phyloP scores from a whole-genome alignment of 176 grass and related monocot genomes.

The Alloteropsis semialata region DNA sequence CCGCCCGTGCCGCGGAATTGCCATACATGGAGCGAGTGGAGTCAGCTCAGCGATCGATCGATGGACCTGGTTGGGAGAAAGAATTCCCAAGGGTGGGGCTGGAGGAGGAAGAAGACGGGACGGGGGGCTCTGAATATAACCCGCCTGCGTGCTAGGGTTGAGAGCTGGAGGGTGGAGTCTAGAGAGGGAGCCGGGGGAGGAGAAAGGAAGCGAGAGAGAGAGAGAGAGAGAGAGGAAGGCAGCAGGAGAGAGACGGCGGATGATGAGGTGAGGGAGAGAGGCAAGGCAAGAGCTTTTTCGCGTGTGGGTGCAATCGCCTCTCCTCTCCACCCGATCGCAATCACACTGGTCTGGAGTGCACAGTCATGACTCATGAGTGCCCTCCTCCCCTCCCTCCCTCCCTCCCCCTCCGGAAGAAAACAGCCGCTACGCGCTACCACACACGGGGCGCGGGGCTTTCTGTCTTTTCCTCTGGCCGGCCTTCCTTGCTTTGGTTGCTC shows the following conservation, averaged over 20 bases:
- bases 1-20: background rate
- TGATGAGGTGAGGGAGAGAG: constrained; percentile 27
- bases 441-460: constrained; percentile 51
- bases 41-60: background rate
- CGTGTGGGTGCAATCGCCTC: constrained; percentile 19
- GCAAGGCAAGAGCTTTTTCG: constrained; percentile 34
- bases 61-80: background rate
- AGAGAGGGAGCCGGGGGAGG: background rate
- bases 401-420: background rate
- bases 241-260: too few relatives aligned
- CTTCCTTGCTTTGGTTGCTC: background rate
- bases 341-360: constrained; percentile 6
- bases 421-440: constrained; percentile 15
- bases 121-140: background rate
- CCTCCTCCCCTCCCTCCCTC: background rate
- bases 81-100: constrained; percentile 9
- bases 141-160: constrained; percentile 20
- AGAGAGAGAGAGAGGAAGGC: background rate
- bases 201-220: constrained; percentile 16
- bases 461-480: constrained; percentile 67
- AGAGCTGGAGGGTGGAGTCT: constrained; percentile 15
- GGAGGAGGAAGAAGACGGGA: background rate
- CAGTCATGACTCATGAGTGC: background rate
- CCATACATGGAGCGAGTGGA: background rate
- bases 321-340: constrained; percentile 37